Percentiles rank a stretch among this genome's conserved stretches.
Conservation (phyloP, 352 stramenopile species). For the Globisporangium solare region DNA sequence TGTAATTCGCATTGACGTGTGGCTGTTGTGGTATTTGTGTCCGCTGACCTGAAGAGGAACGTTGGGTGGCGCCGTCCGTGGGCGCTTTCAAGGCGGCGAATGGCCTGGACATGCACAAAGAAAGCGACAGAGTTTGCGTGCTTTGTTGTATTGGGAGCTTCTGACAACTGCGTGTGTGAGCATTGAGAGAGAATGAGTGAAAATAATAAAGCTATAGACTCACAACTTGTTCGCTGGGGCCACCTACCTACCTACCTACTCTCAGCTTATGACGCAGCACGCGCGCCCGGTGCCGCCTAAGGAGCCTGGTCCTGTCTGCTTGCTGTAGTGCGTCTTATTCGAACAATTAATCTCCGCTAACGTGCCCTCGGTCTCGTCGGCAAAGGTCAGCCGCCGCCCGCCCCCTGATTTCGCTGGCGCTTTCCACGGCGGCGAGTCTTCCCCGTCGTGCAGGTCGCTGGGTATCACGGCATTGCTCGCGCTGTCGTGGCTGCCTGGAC, state of each 20-base stretch:
- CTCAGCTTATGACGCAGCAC: constrained; percentile 47
- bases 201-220: not conserved
- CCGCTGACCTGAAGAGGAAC: no score
- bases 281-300: constrained; percentile 23
- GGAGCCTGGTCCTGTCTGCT: constrained; percentile 35
- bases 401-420: constrained; percentile 18
- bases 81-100: no score
- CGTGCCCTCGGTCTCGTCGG: constrained; percentile 51
- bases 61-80: no score
- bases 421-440: constrained; percentile 13
- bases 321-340: constrained; percentile 76
- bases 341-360: constrained; percentile 69
- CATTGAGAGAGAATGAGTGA: no score
- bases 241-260: not conserved
- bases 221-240: constrained; percentile 2
- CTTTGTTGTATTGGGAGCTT: not conserved
- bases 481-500: not conserved
- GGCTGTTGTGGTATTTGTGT: not conserved
- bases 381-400: constrained; percentile 47
- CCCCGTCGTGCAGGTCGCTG: constrained; percentile 11
- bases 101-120: not conserved
- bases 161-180: no score
- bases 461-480: constrained; percentile 3
- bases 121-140: no score
- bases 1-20: constrained; percentile 3